Conservation (phyloP, 164 flowering plant genomes). For the grape (Vitis vinifera) region ASM3070453v1 NC_081815.1:3050501-3051000, state of each 20-base stretch:
- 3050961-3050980: conserved; percentile 31
- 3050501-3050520: conserved; percentile 28
- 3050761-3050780: conserved; percentile 12
- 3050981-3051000: conserved; percentile 29
- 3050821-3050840: conserved; percentile 28
- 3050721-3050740: conserved; percentile 26
- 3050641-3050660: conserved; percentile 30
- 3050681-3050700: conserved; percentile 24
- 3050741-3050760: conserved; percentile 21
- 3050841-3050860: conserved; percentile 22
- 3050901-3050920: conserved; percentile 37
- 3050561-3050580: conserved; percentile 28
- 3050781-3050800: conserved; percentile 38
- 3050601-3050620: conserved; percentile 28
- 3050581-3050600: conserved; percentile 31
- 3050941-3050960: conserved; percentile 42
- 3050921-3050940: conserved; percentile 43
- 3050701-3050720: conserved; percentile 30
- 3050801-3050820: conserved; percentile 29
- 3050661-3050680: conserved; percentile 21
- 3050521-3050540: conserved; percentile 17
- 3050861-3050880: conserved; percentile 25
- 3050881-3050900: conserved; percentile 30
- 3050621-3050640: conserved; percentile 36
- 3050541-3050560: conserved; percentile 22